Evolutionary conservation across 441 rosid species (phyloP).

Genomic region (Kokia cookei): DNA sequence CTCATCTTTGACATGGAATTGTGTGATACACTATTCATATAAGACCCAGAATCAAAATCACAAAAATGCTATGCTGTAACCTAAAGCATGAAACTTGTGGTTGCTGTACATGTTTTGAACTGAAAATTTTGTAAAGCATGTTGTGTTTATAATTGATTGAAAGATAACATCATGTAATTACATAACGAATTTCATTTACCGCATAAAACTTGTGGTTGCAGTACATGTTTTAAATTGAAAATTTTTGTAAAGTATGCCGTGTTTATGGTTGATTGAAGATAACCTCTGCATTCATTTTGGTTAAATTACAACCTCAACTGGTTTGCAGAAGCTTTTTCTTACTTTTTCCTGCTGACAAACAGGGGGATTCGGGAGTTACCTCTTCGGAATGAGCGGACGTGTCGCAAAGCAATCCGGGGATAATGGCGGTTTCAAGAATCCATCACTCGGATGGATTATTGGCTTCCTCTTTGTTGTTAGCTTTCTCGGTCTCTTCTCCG

Average conservation of each 20-base stretch:
- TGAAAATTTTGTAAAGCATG: neutral
- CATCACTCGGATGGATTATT: slow-evolving; percentile 69
- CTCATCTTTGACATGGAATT: neutral
- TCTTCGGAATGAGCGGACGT: slow-evolving; percentile 74
- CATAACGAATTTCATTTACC: neutral
- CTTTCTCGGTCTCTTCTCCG: slow-evolving; percentile 89
- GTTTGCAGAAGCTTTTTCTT: neutral
- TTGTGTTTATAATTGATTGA: neutral
- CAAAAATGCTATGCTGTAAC: neutral
- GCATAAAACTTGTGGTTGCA: neutral
- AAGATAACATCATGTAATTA: neutral
- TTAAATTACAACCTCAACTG: neutral
- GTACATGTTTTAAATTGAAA: neutral
- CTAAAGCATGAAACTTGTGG: neutral
- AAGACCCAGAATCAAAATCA: neutral
- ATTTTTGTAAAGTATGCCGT: neutral
- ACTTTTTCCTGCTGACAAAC: neutral
- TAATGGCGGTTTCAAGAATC: slow-evolving; percentile 45
- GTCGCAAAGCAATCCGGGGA: slow-evolving; percentile 50
- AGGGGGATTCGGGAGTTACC: slow-evolving; percentile 92
- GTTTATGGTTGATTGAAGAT: neutral
- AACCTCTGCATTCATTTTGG: neutral
- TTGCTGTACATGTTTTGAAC: neutral
- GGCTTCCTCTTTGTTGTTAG: slow-evolving; percentile 82
- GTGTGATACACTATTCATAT: neutral